phyloP scores from a whole-genome alignment of 176 grass and related monocot genomes.

The sorghum (Sorghum bicolor) region Sorghum_bicolor_NCBIv3 NC_012871.2:44968001-44968500 shows the following conservation, averaged over 20 bases:
- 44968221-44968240: neutral
- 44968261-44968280: neutral
- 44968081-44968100: too few relatives aligned
- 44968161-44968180: too few relatives aligned
- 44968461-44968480: neutral
- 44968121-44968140: too few relatives aligned
- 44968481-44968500: neutral
- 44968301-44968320: neutral
- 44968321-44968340: neutral
- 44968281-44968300: neutral
- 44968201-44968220: too few relatives aligned
- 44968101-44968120: too few relatives aligned
- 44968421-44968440: neutral
- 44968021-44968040: too few relatives aligned
- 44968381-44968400: neutral
- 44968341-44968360: too few relatives aligned
- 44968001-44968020: too few relatives aligned
- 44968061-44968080: neutral
- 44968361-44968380: neutral
- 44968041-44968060: too few relatives aligned
- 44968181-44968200: too few relatives aligned
- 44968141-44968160: too few relatives aligned
- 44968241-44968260: neutral
- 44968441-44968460: neutral
- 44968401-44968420: neutral